Percentiles rank a stretch among this genome's conserved stretches.
These are phyloP conservation scores for Globisporangium cederbergense DNA, from an alignment of 352 stramenopile genomes.

Conservation along the genomic window DNA sequence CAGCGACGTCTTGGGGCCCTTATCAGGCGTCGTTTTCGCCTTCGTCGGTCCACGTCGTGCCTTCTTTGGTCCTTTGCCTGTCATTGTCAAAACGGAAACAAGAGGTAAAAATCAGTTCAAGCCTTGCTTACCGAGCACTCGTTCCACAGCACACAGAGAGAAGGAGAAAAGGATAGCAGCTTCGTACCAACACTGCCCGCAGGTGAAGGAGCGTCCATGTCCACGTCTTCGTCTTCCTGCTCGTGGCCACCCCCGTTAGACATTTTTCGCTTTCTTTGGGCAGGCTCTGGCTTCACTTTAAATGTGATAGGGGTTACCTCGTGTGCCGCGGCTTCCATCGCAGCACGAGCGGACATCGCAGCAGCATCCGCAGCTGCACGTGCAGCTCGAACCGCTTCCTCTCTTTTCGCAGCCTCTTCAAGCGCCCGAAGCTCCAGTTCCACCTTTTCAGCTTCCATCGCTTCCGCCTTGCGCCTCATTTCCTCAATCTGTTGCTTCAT, in stretches of 20 bases:
- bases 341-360: constrained; percentile 62
- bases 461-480: constrained; percentile 41
- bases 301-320: constrained; percentile 25
- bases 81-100: constrained; percentile 15
- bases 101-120: constrained; percentile 24
- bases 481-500: constrained; percentile 43
- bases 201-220: constrained; percentile 52
- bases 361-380: constrained; percentile 59
- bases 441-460: constrained; percentile 49
- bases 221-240: constrained; percentile 45
- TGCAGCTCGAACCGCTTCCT: constrained; percentile 61
- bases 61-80: constrained; percentile 43
- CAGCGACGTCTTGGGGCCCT: constrained; percentile 42
- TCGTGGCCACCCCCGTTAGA: constrained; percentile 23
- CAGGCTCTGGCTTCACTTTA: constrained; percentile 25
- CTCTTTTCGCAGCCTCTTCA: constrained; percentile 44
- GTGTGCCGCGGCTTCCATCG: constrained; percentile 56
- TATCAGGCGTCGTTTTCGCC: constrained; percentile 23
- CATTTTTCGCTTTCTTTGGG: constrained; percentile 40
- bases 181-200: constrained; percentile 32
- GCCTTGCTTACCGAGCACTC: neutral
- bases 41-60: constrained; percentile 49
- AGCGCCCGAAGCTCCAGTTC: constrained; percentile 36
- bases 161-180: neutral
- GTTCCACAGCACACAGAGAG: neutral